phyloP scores from a whole-genome alignment of 2,329 filamentous ascomycete species.

The Thermomyces lanuginosus region DNA sequence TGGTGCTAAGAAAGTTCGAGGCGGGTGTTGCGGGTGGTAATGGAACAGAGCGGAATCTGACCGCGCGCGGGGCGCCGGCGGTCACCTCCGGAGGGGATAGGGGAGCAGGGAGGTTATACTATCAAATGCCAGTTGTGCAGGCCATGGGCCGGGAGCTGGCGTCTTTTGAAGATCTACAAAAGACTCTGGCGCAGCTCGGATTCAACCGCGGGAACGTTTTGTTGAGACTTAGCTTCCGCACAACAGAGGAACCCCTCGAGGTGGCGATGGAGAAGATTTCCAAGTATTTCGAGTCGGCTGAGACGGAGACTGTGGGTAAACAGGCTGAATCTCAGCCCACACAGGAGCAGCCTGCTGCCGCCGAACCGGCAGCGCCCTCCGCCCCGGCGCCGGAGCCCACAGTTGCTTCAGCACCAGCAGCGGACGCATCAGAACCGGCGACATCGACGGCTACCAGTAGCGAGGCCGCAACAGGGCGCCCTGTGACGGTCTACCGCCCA shows the following conservation, averaged over 20 bases:
- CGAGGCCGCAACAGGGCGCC: conserved; percentile 28
- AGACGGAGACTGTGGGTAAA: conserved; percentile 17
- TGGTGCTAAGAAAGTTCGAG: conserved; percentile 79
- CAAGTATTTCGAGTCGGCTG: conserved; percentile 47
- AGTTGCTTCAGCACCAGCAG: not conserved
- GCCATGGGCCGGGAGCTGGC: conserved; percentile 67
- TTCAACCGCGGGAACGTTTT: conserved; percentile 71
- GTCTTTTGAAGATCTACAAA: conserved; percentile 68
- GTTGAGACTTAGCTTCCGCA: conserved; percentile 59
- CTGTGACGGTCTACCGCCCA: conserved; percentile 58
- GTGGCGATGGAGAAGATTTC: conserved; percentile 73
- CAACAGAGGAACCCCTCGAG: conserved; percentile 61
- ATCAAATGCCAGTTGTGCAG: conserved; percentile 72
- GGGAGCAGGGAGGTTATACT: conserved; percentile 61
- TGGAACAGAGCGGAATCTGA: conserved; percentile 57
- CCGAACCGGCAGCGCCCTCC: conserved; percentile 8
- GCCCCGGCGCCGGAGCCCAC: not conserved
- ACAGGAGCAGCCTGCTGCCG: not conserved
- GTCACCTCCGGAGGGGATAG: conserved; percentile 36
- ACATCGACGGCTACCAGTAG: too few relatives aligned
- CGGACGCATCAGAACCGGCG: conserved; percentile 9
- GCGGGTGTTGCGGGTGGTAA: conserved; percentile 49
- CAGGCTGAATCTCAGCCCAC: not conserved
- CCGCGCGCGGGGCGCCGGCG: conserved; percentile 56
- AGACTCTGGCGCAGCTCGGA: conserved; percentile 72